Base-by-base conservation (phyloP, 2,329 filamentous ascomycete genomes). In the Talaromyces atroroseus region DNA sequence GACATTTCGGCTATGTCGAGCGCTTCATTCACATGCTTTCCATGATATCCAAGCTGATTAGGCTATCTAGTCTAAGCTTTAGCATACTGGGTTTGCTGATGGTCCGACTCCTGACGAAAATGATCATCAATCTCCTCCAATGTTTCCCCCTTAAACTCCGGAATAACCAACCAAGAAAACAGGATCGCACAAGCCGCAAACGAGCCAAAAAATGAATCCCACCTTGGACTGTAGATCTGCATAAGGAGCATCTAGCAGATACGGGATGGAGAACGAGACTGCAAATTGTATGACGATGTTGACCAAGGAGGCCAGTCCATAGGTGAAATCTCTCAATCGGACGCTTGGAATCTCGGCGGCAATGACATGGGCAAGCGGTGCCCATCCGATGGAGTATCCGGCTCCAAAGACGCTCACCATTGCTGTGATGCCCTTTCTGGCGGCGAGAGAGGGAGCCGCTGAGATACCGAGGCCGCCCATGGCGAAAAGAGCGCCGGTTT, bases 161-260 rank as follows among this genome's bases (percentile, higher is more conserved):
- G 64, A 36, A 69, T 61, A 40, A 61, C 64, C 54, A 64, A 63
- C 40, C 57, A 66, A 21, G 64, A 56, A 23, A 64, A 62, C 1
- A 59, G 20, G 2, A 59, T 52, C 32, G 54, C 57, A 10, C 61
- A 7, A 20, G 61, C 58, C 62, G 65, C 66, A 3, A 68, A 64
- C 50, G 64, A 66, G 2, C 68, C 70, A 48, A 68, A 73, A n/a
- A 49, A 73, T 67, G 44, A 73, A 73, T n/a, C 69, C 71, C 5
- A 73, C 65, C 51, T 71, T 72, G 8, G 66, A 63, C 1, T 68
- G 66, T 5, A 75, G 65, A 18, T 64, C 62, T 2, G 68, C 71
- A 20, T 71, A 71, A 7, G 65, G 65, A n/a, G 62, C 61, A 56
- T 73, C 66, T 5, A 72, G 61, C 16, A 74, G 65, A 57, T 75